Base-by-base conservation (phyloP, 129 eudicot species). In the Sambucus nigra region DNA sequence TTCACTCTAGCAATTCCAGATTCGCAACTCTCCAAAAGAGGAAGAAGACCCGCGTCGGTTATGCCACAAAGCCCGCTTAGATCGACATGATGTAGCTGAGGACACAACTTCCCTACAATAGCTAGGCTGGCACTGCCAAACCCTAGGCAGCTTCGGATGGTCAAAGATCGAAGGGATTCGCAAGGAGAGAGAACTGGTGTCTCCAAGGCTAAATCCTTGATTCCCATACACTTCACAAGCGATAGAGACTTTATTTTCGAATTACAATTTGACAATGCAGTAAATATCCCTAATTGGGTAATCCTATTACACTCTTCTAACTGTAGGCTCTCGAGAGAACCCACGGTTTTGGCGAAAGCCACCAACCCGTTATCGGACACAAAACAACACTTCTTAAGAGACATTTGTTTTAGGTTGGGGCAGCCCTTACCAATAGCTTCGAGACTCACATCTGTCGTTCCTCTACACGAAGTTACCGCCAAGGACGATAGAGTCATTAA, bases 361-460 rank as follows among this genome's bases (percentile, higher is more conserved):
- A 80, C 61, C 48, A 92, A 63, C 3, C 96, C 99, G 26, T 53
- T 61, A 46, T 92, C 94, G 5, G 99, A 92, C 5, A 92, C 78
- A 64, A 92, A 73, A 69, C 80, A 82, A 60, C 99, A 92, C 61
- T 75, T 92, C 31, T 74, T 75, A 6, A 92, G 73, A 40, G 69
- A 63, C 69, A 86, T 69, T 10, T 86, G 95, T 69, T 82, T 92
- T 48, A 92, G 49, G 28, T 32, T 69, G 14, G 80, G 63, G 14
- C 94, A 92, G 19, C 99, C 95, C 23, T 72, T 74, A 35, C 80
- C 95, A 4, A 92, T 58, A 5, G 95, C 95, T 73, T 82, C 87
- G 14, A 92, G 74, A 57, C 94, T 77, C 70, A 76, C 17, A 72
- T 82, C 96, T 0, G 99, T 79, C 17, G 68, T 67, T n/a, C 99